These are phyloP conservation scores for Neurospora africana DNA, from an alignment of 495 filamentous ascomycete genomes.

Conservation along the genomic window DNA sequence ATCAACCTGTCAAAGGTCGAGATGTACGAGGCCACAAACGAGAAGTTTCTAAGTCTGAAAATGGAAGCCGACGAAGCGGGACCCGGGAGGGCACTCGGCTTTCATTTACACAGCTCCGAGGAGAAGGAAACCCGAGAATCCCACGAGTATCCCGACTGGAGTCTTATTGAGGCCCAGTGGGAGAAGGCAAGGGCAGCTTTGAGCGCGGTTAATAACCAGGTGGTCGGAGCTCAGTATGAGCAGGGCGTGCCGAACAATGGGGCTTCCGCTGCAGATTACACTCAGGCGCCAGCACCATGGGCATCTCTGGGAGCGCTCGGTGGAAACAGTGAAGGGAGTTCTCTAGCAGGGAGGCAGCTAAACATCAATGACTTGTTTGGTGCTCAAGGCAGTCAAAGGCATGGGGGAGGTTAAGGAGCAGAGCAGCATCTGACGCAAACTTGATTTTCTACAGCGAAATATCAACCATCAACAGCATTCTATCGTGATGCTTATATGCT, in stretches of 20 bases:
- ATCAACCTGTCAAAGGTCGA: constrained; percentile 28
- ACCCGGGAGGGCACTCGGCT: not conserved
- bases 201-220: not conserved
- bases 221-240: not conserved
- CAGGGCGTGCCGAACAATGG: constrained; percentile 5
- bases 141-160: not conserved
- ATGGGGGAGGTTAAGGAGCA: not conserved
- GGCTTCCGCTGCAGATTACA: not conserved
- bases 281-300: not conserved
- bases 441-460: not conserved
- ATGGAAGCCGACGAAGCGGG: constrained; percentile 19
- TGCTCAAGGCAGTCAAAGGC: not conserved
- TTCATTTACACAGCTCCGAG: not conserved
- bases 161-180: not conserved
- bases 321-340: not conserved
- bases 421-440: not conserved
- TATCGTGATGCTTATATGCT: not conserved
- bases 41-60: constrained; percentile 31
- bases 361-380: constrained; percentile 27
- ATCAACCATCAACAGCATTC: not conserved
- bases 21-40: not conserved
- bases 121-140: not conserved
- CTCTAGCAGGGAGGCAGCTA: constrained; percentile 15
- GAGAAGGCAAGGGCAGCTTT: not conserved
- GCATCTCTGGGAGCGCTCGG: not conserved